Base-by-base conservation (phyloP, 345 rosid species). In the Erodium maritimum region DNA sequence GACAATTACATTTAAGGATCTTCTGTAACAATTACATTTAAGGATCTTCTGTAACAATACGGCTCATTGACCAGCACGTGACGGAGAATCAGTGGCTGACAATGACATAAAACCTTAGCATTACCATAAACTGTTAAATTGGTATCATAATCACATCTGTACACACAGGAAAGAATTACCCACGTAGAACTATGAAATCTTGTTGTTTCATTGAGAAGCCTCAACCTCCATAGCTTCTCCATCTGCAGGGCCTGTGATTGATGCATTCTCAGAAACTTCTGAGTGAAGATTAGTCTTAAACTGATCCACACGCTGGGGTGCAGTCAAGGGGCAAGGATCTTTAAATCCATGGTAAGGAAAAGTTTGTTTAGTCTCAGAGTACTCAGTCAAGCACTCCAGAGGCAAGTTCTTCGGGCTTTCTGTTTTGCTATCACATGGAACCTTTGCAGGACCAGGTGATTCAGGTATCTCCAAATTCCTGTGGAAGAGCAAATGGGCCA, bases 401-500 rank as follows among this genome's bases (percentile, higher is more conserved):
- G 68, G 68, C 54, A 57, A 63, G 61, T 66, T 74, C 61, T 42
- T 29, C 29, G 55, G 25, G 52, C 50, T 64, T 17, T 17, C 62
- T 59, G 68, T 51, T 73, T 71, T 71, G 67, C 17, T 67, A 57
- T 83, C 82, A 57, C 45, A 58, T 33, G 69, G 60, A 50, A 75
- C 67, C 74, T 75, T 81, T 6, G 73, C 18, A 37, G 85, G 75
- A 70, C 60, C 76, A 22, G 80, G 84, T 60, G 91, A 83, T 66
- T 78, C 80, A 37, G 89, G 76, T 18, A 80, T 80, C 24, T 87
- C 88, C 58, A 71, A 45, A 25, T 88, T 88, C 70, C 87, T 75
- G 64, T 82, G 90, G 63, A 93, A 90, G 71, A 93, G 95, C 75
- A 93, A 78, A 76, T 77, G 88, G 57, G 97, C 99, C 58, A 93